Conservation (phyloP, 2,329 filamentous ascomycete species). For the Calonectria ilicicola region DNA sequence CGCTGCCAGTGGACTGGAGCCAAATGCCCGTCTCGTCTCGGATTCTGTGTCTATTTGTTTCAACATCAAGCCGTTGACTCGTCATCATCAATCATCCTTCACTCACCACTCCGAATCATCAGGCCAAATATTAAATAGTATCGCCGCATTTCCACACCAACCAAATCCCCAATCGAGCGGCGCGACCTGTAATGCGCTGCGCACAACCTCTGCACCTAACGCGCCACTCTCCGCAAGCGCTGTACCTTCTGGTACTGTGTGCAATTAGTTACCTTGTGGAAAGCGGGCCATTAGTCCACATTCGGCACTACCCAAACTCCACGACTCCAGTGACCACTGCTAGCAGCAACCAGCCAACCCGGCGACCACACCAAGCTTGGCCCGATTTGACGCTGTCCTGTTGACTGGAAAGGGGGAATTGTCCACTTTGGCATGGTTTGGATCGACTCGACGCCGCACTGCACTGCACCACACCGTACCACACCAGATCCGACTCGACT, state of each 20-base stretch:
- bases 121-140: background rate
- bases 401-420: constrained; percentile 42
- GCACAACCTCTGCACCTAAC: constrained; percentile 12
- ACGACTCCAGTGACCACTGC: constrained; percentile 28
- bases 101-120: background rate
- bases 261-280: constrained; percentile 19
- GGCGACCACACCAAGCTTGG: constrained; percentile 29
- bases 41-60: constrained; percentile 18
- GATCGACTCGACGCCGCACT: constrained; percentile 32
- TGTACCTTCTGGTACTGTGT: constrained; percentile 10
- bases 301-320: constrained; percentile 24
- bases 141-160: constrained; percentile 1
- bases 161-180: constrained; percentile 13
- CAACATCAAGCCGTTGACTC: constrained; percentile 17
- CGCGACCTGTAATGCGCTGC: constrained; percentile 23
- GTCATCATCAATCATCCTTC: constrained; percentile 7
- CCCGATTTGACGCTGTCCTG: constrained; percentile 29
- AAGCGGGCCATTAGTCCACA: constrained; percentile 29
- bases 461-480: constrained; percentile 18
- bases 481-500: constrained; percentile 37
- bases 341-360: constrained; percentile 28
- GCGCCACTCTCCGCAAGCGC: constrained; percentile 15
- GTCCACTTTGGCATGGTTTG: constrained; percentile 35
- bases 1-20: background rate
- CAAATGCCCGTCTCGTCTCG: constrained; percentile 17